Conservation (phyloP, 768 basidiomycete species). For the Russula lepida region DNA sequence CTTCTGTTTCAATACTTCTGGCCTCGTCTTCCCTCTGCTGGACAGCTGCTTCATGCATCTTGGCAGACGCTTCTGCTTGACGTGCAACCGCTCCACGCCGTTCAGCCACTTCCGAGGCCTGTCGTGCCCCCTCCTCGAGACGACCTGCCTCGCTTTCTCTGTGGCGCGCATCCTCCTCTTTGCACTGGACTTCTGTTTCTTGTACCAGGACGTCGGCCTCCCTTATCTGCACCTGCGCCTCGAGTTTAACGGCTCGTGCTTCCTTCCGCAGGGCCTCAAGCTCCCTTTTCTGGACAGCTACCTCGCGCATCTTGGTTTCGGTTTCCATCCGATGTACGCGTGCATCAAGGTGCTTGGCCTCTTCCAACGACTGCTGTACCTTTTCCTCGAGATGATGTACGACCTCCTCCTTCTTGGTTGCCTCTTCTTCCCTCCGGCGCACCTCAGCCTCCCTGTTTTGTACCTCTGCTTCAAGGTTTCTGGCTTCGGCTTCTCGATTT, state of each 20-base stretch:
- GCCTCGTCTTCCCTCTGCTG: too few relatives aligned
- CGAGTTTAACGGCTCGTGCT: too few relatives aligned
- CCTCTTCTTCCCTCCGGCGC: too few relatives aligned
- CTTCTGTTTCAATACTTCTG: too few relatives aligned
- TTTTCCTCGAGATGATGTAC: too few relatives aligned
- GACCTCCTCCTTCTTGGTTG: background rate
- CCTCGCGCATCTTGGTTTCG: too few relatives aligned
- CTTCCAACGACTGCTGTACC: constrained; percentile 6
- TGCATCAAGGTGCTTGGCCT: constrained; percentile 6
- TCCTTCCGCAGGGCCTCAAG: too few relatives aligned
- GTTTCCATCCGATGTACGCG: constrained; percentile 21
- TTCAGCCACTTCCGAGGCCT: background rate
- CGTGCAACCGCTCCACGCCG: constrained; percentile 18
- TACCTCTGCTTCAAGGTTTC: too few relatives aligned
- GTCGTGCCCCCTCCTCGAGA: constrained; percentile 25
- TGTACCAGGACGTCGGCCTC: too few relatives aligned
- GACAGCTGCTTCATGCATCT: constrained; percentile 13
- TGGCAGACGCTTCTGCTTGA: constrained; percentile 21
- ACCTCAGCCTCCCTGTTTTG: too few relatives aligned
- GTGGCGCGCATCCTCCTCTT: constrained; percentile 23
- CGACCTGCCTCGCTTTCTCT: constrained; percentile 28
- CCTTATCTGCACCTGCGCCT: too few relatives aligned
- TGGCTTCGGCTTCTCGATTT: too few relatives aligned
- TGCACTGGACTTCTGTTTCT: constrained; percentile 8
- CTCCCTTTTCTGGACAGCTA: background rate